These are phyloP conservation scores for Exserohilum turcica DNA, from an alignment of 2,329 filamentous ascomycete species.

Conservation along the genomic window DNA sequence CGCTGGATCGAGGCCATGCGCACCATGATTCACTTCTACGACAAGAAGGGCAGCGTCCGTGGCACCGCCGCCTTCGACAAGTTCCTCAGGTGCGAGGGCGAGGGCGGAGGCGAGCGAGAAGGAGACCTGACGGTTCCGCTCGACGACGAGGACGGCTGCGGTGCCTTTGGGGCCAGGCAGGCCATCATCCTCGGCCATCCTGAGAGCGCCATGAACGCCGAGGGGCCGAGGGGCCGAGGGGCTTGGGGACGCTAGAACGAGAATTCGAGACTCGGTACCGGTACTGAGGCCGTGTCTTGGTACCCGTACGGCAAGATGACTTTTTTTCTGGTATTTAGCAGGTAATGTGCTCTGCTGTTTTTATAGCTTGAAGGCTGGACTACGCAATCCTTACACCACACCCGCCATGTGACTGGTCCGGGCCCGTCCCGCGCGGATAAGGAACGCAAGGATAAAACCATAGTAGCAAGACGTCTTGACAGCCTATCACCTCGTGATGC, in stretches of 20 bases:
- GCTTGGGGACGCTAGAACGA: conserved; percentile 20
- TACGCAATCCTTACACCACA: background rate
- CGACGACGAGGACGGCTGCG: conserved; percentile 18
- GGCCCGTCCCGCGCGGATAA: too few species aligned
- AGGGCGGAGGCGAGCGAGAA: conserved; percentile 20
- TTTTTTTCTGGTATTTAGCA: background rate
- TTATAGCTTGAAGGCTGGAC: background rate
- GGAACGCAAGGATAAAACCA: too few species aligned
- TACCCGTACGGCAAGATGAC: background rate
- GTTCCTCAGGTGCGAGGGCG: conserved; percentile 35
- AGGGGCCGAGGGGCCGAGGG: conserved; percentile 19
- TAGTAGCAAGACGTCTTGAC: too few species aligned
- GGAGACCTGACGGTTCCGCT: conserved; percentile 31
- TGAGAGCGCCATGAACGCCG: conserved; percentile 19
- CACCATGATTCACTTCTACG: conserved; percentile 36
- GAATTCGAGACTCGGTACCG: conserved; percentile 4
- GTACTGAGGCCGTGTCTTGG: conserved; percentile 1
- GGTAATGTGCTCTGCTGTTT: background rate
- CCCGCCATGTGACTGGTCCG: too few species aligned
- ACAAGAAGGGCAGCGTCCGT: conserved; percentile 37
- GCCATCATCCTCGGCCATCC: conserved; percentile 32
- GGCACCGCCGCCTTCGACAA: conserved; percentile 39
- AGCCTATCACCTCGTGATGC: too few species aligned
- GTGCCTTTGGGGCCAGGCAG: conserved; percentile 24
- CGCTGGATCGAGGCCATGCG: conserved; percentile 38